Evolutionary conservation across 371 early-diverging fungal genomes (phyloP).

Genomic region (Cokeromyces recurvatus): DNA sequence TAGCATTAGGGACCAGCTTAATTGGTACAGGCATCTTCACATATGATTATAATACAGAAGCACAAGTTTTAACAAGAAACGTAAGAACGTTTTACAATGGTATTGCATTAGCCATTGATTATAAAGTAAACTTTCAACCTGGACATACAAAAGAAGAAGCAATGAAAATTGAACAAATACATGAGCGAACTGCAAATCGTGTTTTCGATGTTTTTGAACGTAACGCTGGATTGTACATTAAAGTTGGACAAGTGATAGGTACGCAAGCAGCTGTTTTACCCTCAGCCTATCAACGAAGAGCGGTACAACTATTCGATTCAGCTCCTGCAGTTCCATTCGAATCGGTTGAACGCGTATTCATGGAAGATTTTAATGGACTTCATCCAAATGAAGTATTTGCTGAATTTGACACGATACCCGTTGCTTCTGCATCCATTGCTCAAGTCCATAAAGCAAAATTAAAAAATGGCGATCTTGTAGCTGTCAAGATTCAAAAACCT

Average conservation of each 20-base stretch:
- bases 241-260: conserved; percentile 87
- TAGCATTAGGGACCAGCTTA: conserved; percentile 10
- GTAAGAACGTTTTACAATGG: conserved; percentile 58
- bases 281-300: conserved; percentile 63
- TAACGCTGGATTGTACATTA: conserved; percentile 89
- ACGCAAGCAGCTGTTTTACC: conserved; percentile 77
- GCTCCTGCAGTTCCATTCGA: conserved; percentile 75
- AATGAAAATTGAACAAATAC: conserved; percentile 48
- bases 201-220: conserved; percentile 75
- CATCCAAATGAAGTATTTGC: conserved; percentile 63
- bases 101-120: conserved; percentile 58
- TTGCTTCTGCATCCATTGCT: conserved; percentile 92
- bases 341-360: conserved; percentile 66
- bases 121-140: conserved; percentile 73
- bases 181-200: conserved; percentile 65
- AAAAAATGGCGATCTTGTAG: conserved; percentile 68
- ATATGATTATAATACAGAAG: conserved; percentile 52
- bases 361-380: conserved; percentile 56
- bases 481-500: conserved; percentile 94
- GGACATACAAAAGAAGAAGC: conserved; percentile 34
- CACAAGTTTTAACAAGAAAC: conserved; percentile 51
- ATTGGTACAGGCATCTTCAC: conserved; percentile 38
- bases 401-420: conserved; percentile 65
- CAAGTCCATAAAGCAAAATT: conserved; percentile 90
- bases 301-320: conserved; percentile 75